Conservation (phyloP, 228 moss, liverwort and hornwort genomes). For the Sphagnum magellanicum region DNA sequence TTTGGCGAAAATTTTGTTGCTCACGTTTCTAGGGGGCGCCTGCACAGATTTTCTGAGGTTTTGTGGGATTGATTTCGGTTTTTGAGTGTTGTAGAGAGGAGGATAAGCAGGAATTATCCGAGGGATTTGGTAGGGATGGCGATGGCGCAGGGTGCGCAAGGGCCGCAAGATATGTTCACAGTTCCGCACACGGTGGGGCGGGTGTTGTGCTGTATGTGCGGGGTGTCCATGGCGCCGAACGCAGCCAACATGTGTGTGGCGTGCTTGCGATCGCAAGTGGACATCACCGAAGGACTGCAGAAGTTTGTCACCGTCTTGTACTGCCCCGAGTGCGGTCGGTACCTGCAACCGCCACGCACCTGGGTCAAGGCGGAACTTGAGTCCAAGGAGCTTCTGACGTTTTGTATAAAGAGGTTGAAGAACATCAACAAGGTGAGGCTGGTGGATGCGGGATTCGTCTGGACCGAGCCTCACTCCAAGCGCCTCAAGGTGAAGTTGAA, state of each 20-base stretch:
- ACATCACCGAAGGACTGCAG: constrained; percentile 93
- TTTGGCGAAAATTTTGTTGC: no score
- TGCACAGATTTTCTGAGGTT: no score
- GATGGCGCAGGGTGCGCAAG: background rate
- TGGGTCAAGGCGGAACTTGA: constrained; percentile 97
- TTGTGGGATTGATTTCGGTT: no score
- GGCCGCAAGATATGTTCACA: constrained; percentile 72
- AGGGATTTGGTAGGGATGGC: no score
- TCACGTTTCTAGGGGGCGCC: no score
- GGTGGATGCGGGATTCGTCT: constrained; percentile 87
- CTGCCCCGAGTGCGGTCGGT: constrained; percentile 90
- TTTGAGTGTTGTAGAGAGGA: no score
- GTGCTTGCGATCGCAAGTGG: constrained; percentile 87
- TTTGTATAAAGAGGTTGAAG: constrained; percentile 88
- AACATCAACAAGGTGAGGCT: constrained; percentile 85
- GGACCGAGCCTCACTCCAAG: constrained; percentile 98
- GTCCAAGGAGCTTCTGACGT: constrained; percentile 97
- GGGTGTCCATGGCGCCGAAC: constrained; percentile 90
- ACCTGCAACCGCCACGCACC: constrained; percentile 88
- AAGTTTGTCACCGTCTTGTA: constrained; percentile 75
- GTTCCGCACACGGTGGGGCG: constrained; percentile 86
- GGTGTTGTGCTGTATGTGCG: constrained; percentile 94
- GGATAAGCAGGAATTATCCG: no score
- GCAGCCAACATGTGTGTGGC: constrained; percentile 98
- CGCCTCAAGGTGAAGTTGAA: constrained; percentile 91